Percentiles rank a stretch among this genome's conserved stretches.
Conservation (phyloP, 2,329 filamentous ascomycete genomes). For the Sclerotinia borealis region DNA sequence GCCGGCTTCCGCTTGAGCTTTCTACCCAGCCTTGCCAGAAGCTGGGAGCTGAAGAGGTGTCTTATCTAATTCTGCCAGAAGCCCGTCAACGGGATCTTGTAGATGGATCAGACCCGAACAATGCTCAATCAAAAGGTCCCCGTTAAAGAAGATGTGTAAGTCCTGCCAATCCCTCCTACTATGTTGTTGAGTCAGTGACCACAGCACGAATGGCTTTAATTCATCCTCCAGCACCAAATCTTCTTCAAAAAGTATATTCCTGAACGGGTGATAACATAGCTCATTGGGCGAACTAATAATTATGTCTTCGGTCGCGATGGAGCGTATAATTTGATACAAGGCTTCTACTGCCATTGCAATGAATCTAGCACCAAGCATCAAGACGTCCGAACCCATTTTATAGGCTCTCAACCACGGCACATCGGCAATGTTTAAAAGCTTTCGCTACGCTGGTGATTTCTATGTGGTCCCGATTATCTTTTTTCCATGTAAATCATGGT, state of each 20-base stretch:
- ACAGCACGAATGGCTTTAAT: background rate
- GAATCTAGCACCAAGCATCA: constrained; percentile 38
- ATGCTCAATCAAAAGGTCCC: constrained; percentile 1
- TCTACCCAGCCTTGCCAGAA: constrained; percentile 4
- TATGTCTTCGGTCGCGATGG: background rate
- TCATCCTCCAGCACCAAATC: constrained; percentile 10
- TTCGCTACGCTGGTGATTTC: constrained; percentile 27
- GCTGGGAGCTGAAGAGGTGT: background rate
- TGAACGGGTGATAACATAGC: background rate
- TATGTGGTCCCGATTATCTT: constrained; percentile 17
- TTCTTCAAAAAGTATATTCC: constrained; percentile 7
- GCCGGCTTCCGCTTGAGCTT: background rate
- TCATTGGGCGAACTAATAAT: background rate
- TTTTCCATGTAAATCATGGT: constrained; percentile 45
- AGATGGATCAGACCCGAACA: background rate
- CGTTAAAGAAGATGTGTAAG: background rate
- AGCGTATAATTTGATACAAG: constrained; percentile 12
- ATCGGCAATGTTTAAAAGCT: constrained; percentile 33
- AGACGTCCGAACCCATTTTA: constrained; percentile 41
- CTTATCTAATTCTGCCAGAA: background rate
- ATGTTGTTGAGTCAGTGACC: background rate
- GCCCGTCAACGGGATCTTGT: background rate
- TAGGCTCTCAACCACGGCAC: constrained; percentile 50
- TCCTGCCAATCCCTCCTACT: constrained; percentile 1
- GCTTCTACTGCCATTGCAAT: constrained; percentile 22